Evolutionary conservation across 805 yeast genomes (phyloP).

Genomic region (Lipomyces mesembrius): DNA sequence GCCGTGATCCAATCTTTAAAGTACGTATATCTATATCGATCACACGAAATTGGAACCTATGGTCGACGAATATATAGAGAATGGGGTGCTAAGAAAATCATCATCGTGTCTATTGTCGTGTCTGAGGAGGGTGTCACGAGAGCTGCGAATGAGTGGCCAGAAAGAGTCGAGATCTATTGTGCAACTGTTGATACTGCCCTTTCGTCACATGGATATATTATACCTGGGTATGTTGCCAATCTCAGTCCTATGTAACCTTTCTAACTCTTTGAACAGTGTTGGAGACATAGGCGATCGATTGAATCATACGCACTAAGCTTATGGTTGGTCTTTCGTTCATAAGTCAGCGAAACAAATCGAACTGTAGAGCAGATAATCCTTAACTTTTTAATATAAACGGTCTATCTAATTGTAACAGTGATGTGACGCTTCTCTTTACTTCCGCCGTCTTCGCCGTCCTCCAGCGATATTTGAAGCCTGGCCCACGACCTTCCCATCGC

Average conservation of each 20-base stretch:
- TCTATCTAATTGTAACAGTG: not conserved
- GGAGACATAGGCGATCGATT: slow-evolving; percentile 47
- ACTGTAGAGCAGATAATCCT: not conserved
- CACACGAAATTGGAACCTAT: not conserved
- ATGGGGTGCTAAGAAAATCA: slow-evolving; percentile 44
- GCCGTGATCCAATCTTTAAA: slow-evolving; percentile 44
- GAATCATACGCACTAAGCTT: slow-evolving; percentile 15
- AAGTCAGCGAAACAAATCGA: not conserved
- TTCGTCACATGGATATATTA: slow-evolving; percentile 41
- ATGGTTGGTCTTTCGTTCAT: not conserved
- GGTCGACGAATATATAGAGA: slow-evolving; percentile 29
- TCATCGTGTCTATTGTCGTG: slow-evolving; percentile 42
- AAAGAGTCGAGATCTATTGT: slow-evolving; percentile 41
- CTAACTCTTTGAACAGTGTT: slow-evolving; percentile 15
- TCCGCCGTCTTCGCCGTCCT: slow-evolving; percentile 33
- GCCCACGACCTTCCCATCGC: slow-evolving; percentile 28
- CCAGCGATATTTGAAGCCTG: slow-evolving; percentile 35
- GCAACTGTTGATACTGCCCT: slow-evolving; percentile 42
- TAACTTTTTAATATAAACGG: slow-evolving; percentile 1
- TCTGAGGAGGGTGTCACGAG: slow-evolving; percentile 39
- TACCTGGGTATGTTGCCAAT: slow-evolving; percentile 41
- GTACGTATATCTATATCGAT: slow-evolving; percentile 10
- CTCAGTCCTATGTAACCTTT: slow-evolving; percentile 5
- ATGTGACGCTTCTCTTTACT: not conserved
- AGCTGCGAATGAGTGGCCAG: slow-evolving; percentile 35